A percentile compares a stretch with the other conserved stretches of the same genome.
These are phyloP conservation scores for Hermanozyma aechmeae DNA, from an alignment of 805 yeast species.

Conservation along the genomic window DNA sequence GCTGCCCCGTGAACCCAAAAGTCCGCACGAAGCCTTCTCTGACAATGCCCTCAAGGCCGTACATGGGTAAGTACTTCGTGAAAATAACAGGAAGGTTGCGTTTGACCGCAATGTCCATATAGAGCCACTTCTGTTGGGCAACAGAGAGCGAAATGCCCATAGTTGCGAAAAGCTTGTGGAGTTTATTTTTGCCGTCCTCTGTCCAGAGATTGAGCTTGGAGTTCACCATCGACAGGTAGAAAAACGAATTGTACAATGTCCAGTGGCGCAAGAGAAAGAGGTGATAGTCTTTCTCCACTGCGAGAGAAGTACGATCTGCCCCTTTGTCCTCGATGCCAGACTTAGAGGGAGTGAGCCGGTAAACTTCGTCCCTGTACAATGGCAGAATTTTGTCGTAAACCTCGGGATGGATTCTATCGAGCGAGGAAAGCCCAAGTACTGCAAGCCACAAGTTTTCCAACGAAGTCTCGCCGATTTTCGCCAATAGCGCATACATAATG, in stretches of 20 bases:
- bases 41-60: constrained; percentile 75
- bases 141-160: constrained; percentile 89
- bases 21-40: constrained; percentile 81
- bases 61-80: constrained; percentile 57
- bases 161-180: constrained; percentile 87
- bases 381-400: constrained; percentile 69
- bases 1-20: constrained; percentile 78
- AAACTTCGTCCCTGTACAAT: constrained; percentile 72
- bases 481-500: constrained; percentile 69
- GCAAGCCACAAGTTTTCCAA: constrained; percentile 72
- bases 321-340: constrained; percentile 16
- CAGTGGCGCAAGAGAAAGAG: constrained; percentile 85
- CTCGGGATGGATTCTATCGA: constrained; percentile 64
- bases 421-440: constrained; percentile 78
- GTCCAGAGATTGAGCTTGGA: constrained; percentile 85
- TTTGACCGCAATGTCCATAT: constrained; percentile 75
- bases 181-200: constrained; percentile 77
- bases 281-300: constrained; percentile 75
- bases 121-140: constrained; percentile 90
- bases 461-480: constrained; percentile 76
- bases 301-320: constrained; percentile 38
- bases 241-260: constrained; percentile 84
- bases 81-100: constrained; percentile 63
- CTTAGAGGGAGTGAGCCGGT: constrained; percentile 45
- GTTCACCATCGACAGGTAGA: constrained; percentile 84